phyloP scores from a whole-genome alignment of 495 filamentous ascomycete genomes.

The Rostrohypoxylon terebratum region DNA sequence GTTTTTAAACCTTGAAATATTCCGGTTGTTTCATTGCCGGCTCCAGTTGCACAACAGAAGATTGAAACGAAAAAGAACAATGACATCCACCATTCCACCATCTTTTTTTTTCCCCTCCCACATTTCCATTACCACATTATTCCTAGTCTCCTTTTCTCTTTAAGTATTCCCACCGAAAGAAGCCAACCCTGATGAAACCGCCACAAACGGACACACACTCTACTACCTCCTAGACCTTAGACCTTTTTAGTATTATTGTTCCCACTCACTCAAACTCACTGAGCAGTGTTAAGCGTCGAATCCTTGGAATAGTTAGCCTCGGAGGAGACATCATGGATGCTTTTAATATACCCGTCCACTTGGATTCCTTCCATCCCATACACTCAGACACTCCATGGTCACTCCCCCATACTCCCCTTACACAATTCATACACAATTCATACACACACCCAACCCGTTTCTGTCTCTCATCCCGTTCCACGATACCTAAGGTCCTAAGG shows the following conservation, averaged over 20 bases:
- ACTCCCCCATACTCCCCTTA: background rate
- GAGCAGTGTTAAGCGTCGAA: background rate
- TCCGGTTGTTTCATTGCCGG: conserved; percentile 33
- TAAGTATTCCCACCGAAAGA: background rate
- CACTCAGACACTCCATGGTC: too few species aligned
- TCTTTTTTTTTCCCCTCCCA: background rate
- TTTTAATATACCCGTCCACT: conserved; percentile 47
- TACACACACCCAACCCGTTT: conserved; percentile 28
- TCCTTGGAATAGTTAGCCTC: conserved; percentile 36
- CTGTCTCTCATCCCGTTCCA: conserved; percentile 38
- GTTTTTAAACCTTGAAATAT: conserved; percentile 11
- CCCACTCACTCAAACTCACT: background rate
- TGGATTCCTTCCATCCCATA: conserved; percentile 41
- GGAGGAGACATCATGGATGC: conserved; percentile 30
- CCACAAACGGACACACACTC: background rate
- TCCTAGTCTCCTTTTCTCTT: background rate
- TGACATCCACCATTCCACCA: conserved; percentile 1
- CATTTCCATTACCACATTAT: background rate
- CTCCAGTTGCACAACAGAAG: conserved; percentile 20
- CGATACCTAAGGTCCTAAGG: too few species aligned
- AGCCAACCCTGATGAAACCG: conserved; percentile 7
- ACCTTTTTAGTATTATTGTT: background rate
- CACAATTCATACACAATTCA: too few species aligned
- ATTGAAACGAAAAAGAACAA: conserved; percentile 18
- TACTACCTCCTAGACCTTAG: background rate